Evolutionary conservation across 1,284 basidiomycete species (phyloP).

Genomic region (Trametes hirsuta): DNA sequence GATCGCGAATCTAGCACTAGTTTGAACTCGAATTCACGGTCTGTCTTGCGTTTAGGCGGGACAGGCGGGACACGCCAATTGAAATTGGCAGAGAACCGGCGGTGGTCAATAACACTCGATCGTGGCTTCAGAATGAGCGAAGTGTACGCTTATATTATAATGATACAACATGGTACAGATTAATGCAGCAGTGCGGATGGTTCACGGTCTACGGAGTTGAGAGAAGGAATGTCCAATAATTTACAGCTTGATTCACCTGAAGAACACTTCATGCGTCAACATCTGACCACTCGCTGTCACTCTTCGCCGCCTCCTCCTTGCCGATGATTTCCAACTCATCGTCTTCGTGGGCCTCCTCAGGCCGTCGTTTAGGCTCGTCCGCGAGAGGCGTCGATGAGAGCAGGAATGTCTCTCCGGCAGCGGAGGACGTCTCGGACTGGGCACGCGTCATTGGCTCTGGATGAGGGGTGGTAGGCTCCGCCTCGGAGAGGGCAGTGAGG

Average conservation of each 20-base stretch:
- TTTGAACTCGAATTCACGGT: too few relatives aligned
- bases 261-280: conserved; percentile 4
- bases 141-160: neutral
- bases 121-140: neutral
- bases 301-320: conserved; percentile 21
- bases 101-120: neutral
- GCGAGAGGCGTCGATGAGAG: conserved; percentile 21
- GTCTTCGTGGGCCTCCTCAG: neutral
- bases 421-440: conserved; percentile 1
- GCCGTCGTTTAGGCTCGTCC: conserved; percentile 4
- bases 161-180: neutral
- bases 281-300: conserved; percentile 25
- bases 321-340: conserved; percentile 25
- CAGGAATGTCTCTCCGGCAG: conserved; percentile 15
- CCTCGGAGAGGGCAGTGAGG: conserved; percentile 8
- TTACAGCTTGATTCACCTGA: neutral
- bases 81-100: too few relatives aligned
- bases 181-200: neutral
- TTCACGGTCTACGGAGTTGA: neutral
- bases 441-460: conserved; percentile 2
- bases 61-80: too few relatives aligned
- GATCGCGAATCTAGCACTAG: too few relatives aligned
- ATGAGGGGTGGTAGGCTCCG: neutral
- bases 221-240: neutral
- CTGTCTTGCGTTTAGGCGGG: too few relatives aligned